Percentiles rank a stretch among this genome's conserved stretches.
Conservation (phyloP, 805 yeast species). For the Soucietia sequanensis region DNA sequence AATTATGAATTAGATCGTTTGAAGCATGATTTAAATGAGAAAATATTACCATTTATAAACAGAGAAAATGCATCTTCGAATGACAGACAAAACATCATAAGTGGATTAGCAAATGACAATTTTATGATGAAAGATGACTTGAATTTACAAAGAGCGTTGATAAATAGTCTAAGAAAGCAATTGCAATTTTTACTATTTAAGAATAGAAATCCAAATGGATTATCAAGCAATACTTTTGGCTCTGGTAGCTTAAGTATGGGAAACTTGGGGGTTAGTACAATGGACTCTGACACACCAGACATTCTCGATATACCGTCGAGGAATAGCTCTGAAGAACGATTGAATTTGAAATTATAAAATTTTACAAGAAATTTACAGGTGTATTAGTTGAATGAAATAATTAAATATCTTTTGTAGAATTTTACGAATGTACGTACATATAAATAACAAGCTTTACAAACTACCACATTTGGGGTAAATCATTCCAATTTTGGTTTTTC, state of each 20-base stretch:
- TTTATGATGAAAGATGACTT: slow-evolving; percentile 47
- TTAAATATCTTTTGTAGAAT: too few relatives aligned
- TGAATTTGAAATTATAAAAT: slow-evolving; percentile 29
- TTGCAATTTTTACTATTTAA: slow-evolving; percentile 47
- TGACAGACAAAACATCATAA: slow-evolving; percentile 30
- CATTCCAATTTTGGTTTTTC: slow-evolving; percentile 59
- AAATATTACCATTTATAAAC: slow-evolving; percentile 32
- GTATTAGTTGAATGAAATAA: too few relatives aligned
- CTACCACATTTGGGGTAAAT: slow-evolving; percentile 56
- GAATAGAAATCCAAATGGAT: slow-evolving; percentile 18
- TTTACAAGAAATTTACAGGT: slow-evolving; percentile 1
- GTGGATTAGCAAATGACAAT: slow-evolving; percentile 33
- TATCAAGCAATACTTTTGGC: background rate
- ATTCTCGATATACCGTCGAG: slow-evolving; percentile 25
- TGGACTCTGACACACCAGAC: slow-evolving; percentile 11
- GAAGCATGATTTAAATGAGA: slow-evolving; percentile 41
- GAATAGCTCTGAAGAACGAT: slow-evolving; percentile 32
- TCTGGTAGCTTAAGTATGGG: background rate
- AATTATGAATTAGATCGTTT: slow-evolving; percentile 45
- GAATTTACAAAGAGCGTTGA: slow-evolving; percentile 41
- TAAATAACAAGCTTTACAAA: too few relatives aligned
- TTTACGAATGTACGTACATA: too few relatives aligned
- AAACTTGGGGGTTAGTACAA: too few relatives aligned
- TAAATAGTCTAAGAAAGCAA: slow-evolving; percentile 50
- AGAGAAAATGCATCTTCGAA: slow-evolving; percentile 16